Percentiles rank a stretch among this genome's conserved stretches.
Evolutionary conservation across 2,329 filamentous ascomycete genomes (phyloP).

Genomic region (Fusarium tuaranense): DNA sequence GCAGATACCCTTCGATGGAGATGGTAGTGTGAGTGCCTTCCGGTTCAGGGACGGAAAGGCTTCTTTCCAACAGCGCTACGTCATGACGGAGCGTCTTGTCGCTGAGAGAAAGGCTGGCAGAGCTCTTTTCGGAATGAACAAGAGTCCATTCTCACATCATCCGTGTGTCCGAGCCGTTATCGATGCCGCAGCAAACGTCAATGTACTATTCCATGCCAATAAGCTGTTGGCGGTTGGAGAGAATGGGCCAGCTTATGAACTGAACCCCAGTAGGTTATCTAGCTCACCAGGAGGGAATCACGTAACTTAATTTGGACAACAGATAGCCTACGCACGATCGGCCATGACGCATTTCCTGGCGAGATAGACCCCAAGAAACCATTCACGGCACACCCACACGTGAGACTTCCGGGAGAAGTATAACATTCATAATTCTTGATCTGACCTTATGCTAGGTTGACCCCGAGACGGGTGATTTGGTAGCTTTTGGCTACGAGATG

Average conservation of each 20-base stretch:
- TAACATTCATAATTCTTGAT: too few species aligned
- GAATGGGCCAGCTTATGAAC: neutral
- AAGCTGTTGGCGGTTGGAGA: slow-evolving; percentile 1
- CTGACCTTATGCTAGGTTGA: neutral
- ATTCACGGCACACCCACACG: neutral
- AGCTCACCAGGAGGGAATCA: too few species aligned
- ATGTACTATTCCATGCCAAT: neutral
- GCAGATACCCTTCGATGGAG: neutral
- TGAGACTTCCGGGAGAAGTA: neutral
- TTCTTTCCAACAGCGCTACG: slow-evolving; percentile 3
- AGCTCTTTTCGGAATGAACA: slow-evolving; percentile 1
- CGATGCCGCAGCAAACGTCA: neutral
- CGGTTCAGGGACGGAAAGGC: slow-evolving; percentile 2
- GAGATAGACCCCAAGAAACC: neutral
- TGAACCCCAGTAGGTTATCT: neutral
- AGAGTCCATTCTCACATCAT: slow-evolving; percentile 7
- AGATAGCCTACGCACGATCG: neutral
- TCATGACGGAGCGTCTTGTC: neutral
- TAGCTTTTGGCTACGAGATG: neutral
- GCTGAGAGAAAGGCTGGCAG: neutral
- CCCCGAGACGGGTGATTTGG: neutral
- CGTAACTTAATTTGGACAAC: neutral
- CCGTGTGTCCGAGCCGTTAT: slow-evolving; percentile 1
- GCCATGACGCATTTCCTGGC: neutral
- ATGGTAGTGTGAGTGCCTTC: slow-evolving; percentile 4